phyloP scores from a whole-genome alignment of 495 filamentous ascomycete genomes.

The Penicillium nucicola region DNA sequence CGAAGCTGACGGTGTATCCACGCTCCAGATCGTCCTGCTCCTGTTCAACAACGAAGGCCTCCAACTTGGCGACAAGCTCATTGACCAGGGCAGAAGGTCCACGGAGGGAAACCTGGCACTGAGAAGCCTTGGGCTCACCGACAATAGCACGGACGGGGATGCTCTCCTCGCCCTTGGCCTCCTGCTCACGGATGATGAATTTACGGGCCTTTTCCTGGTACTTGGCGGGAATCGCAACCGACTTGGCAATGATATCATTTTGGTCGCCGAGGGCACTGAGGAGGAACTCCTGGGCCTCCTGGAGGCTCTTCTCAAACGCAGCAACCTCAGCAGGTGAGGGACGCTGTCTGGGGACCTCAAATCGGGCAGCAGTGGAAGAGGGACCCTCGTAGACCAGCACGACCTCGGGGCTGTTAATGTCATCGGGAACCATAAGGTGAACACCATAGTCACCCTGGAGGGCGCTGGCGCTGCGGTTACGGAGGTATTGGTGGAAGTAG shows the following conservation, averaged over 20 bases:
- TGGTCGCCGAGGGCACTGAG: conserved; percentile 67
- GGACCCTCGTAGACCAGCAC: conserved; percentile 82
- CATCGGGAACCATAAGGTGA: conserved; percentile 70
- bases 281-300: conserved; percentile 71
- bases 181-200: conserved; percentile 75
- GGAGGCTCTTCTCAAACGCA: conserved; percentile 64
- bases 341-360: conserved; percentile 64
- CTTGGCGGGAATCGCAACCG: conserved; percentile 71
- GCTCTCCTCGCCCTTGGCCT: conserved; percentile 56
- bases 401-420: conserved; percentile 60
- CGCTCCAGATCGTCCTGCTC: conserved; percentile 85
- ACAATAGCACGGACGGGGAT: conserved; percentile 72
- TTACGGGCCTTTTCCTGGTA: conserved; percentile 75
- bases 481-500: conserved; percentile 80
- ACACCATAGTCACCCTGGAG: conserved; percentile 75
- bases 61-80: conserved; percentile 63
- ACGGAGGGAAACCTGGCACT: conserved; percentile 62
- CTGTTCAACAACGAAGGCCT: conserved; percentile 76
- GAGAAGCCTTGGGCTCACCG: conserved; percentile 38
- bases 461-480: conserved; percentile 56
- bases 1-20: conserved; percentile 77
- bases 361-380: conserved; percentile 49
- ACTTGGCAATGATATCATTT: conserved; percentile 60
- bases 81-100: conserved; percentile 72
- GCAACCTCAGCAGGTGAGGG: conserved; percentile 58